These are phyloP conservation scores for Cercospora sp. DNA, from an alignment of 2,329 filamentous ascomycete species.

Conservation along the genomic window DNA sequence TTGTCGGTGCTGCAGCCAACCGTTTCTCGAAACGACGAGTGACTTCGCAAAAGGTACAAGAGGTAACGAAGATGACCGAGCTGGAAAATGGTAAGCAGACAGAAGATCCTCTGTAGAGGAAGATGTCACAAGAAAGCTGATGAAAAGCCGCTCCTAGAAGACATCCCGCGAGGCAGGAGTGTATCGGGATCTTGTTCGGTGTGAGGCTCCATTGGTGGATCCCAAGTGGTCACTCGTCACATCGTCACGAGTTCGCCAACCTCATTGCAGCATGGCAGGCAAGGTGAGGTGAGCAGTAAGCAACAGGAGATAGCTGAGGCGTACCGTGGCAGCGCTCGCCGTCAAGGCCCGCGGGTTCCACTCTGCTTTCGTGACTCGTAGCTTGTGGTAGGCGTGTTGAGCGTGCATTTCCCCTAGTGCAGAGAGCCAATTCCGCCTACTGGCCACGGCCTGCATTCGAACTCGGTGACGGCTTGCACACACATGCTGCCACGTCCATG, in stretches of 20 bases:
- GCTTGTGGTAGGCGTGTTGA: conserved; percentile 21
- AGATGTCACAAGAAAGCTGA: conserved; percentile 17
- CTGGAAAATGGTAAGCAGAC: conserved; percentile 12
- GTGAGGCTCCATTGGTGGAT: conserved; percentile 28
- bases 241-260: conserved; percentile 16
- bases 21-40: conserved; percentile 16
- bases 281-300: conserved; percentile 18
- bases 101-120: conserved; percentile 14
- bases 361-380: conserved; percentile 1
- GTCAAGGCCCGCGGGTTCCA: conserved; percentile 21
- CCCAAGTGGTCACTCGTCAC: conserved; percentile 10
- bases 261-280: conserved; percentile 14
- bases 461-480: conserved; percentile 26
- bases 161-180: conserved; percentile 7
- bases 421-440: conserved; percentile 25
- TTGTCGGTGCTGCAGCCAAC: conserved; percentile 17
- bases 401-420: conserved; percentile 19
- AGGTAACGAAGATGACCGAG: conserved; percentile 16
- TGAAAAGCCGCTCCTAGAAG: conserved; percentile 10
- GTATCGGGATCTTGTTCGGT: conserved; percentile 21
- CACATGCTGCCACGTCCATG: conserved; percentile 36
- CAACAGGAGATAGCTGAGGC: conserved; percentile 27
- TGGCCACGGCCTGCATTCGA: conserved; percentile 24
- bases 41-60: conserved; percentile 14
- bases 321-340: conserved; percentile 22